Evolutionary conservation across 177 flowering plant species (phyloP).

Genomic region (Tripterygium wilfordii): DNA sequence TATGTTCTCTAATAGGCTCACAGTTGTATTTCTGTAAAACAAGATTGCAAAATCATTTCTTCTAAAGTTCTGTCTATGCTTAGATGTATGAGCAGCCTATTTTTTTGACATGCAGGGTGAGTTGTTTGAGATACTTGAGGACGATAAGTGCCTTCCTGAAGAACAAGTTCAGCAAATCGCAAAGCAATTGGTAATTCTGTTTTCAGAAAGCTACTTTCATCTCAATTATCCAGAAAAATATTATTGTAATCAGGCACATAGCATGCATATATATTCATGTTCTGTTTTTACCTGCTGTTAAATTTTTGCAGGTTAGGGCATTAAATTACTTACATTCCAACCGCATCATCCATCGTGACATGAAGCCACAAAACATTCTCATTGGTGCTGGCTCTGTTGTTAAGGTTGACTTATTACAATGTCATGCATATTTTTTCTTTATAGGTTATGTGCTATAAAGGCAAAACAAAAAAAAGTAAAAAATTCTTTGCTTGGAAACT

Average conservation of each 20-base stretch:
- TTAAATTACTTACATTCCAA: constrained; percentile 93
- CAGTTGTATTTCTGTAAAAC: not conserved
- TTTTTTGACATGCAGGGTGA: constrained; percentile 61
- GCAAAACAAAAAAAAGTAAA: no score
- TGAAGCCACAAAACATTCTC: constrained; percentile 98
- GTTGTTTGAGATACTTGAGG: constrained; percentile 92
- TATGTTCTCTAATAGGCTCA: not conserved
- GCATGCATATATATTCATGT: no score
- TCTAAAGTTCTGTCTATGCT: not conserved
- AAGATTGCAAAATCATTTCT: not conserved
- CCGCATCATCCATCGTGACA: constrained; percentile 95
- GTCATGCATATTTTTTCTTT: no score
- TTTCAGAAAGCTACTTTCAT: not conserved
- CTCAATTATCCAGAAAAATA: not conserved
- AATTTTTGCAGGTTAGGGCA: constrained; percentile 71
- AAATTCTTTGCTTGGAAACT: no score
- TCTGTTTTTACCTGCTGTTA: not conserved
- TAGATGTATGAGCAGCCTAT: not conserved
- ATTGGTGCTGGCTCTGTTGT: constrained; percentile 88
- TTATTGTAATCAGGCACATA: no score
- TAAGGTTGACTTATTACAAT: constrained; percentile 46
- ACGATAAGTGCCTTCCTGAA: constrained; percentile 95
- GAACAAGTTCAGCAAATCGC: constrained; percentile 97
- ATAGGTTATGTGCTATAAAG: no score
- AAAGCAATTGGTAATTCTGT: constrained; percentile 75